These are phyloP conservation scores for Anthracocystis setariae DNA, from an alignment of 1,284 basidiomycete species.

Conservation along the genomic window DNA sequence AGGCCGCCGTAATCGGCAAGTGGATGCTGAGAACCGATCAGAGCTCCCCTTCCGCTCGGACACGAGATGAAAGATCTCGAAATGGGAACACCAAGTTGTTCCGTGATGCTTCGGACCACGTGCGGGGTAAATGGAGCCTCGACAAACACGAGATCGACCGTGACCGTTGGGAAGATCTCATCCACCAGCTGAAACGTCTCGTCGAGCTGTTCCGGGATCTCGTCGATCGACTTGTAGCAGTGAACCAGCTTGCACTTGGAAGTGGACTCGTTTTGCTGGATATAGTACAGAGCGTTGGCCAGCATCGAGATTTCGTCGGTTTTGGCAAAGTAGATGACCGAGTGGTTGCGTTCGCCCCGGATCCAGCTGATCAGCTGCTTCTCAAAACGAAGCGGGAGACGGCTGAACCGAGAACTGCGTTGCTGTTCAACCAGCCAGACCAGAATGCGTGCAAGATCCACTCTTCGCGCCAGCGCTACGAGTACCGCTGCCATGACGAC, in stretches of 20 bases:
- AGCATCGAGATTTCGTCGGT: constrained; percentile 71
- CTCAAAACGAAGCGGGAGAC: constrained; percentile 66
- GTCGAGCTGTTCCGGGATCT: constrained; percentile 67
- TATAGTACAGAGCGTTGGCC: constrained; percentile 76
- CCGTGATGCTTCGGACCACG: constrained; percentile 32
- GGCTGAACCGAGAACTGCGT: constrained; percentile 53
- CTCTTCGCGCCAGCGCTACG: constrained; percentile 72
- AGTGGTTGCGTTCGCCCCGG: constrained; percentile 71
- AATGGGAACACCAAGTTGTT: constrained; percentile 31
- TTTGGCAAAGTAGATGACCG: constrained; percentile 69
- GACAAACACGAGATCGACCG: constrained; percentile 55
- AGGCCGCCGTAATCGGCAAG: constrained; percentile 43
- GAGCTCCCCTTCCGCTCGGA: constrained; percentile 35
- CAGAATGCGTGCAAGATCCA: constrained; percentile 71
- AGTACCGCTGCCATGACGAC: constrained; percentile 70
- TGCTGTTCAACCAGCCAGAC: constrained; percentile 77
- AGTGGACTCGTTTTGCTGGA: constrained; percentile 75
- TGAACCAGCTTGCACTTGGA: constrained; percentile 76
- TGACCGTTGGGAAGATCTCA: constrained; percentile 56
- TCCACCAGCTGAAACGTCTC: constrained; percentile 62
- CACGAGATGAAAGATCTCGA: constrained; percentile 50
- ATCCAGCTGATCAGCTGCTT: constrained; percentile 70
- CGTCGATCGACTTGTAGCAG: constrained; percentile 72
- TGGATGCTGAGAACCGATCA: constrained; percentile 25
- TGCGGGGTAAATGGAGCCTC: constrained; percentile 51